These are phyloP conservation scores for Lasiodiplodia hormozganensis DNA, from an alignment of 2,329 filamentous ascomycete species.

Conservation along the genomic window DNA sequence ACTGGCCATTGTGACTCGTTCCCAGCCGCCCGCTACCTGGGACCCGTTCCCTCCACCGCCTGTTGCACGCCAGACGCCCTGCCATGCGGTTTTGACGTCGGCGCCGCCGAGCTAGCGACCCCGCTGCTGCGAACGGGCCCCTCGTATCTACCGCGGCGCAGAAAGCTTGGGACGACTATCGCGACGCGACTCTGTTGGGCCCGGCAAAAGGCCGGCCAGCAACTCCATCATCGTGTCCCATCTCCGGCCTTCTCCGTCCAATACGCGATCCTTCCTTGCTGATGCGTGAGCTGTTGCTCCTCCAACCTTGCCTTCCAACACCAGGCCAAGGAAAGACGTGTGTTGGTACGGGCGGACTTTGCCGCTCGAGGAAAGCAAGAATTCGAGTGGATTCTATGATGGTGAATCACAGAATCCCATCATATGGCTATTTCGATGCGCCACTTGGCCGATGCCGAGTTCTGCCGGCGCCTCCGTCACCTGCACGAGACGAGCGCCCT, in stretches of 20 bases:
- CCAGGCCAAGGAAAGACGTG: not conserved
- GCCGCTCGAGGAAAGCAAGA: conserved; percentile 12
- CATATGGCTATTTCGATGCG: not conserved
- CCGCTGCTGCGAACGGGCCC: not conserved
- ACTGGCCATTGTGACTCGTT: conserved; percentile 14
- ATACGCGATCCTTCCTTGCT: conserved; percentile 17
- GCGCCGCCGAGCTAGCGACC: not conserved
- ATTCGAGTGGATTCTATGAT: not conserved
- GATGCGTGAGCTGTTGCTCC: not conserved
- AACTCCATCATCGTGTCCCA: not conserved
- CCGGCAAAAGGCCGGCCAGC: not conserved
- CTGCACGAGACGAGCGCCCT: conserved; percentile 11
- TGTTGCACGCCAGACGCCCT: not conserved
- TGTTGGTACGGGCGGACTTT: not conserved
- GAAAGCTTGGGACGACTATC: not conserved
- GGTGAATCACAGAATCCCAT: conserved; percentile 17
- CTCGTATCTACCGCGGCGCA: conserved; percentile 4
- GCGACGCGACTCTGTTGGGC: not conserved
- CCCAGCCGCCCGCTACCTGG: not conserved
- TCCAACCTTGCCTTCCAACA: not conserved
- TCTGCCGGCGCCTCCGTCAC: not conserved
- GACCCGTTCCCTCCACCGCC: not conserved
- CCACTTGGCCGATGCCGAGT: conserved; percentile 7
- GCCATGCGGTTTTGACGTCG: not conserved
- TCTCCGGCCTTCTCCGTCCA: conserved; percentile 5